Evolutionary conservation across 78 protist genomes (phyloP).

Genomic region (Pigoraptor vietnamica): DNA sequence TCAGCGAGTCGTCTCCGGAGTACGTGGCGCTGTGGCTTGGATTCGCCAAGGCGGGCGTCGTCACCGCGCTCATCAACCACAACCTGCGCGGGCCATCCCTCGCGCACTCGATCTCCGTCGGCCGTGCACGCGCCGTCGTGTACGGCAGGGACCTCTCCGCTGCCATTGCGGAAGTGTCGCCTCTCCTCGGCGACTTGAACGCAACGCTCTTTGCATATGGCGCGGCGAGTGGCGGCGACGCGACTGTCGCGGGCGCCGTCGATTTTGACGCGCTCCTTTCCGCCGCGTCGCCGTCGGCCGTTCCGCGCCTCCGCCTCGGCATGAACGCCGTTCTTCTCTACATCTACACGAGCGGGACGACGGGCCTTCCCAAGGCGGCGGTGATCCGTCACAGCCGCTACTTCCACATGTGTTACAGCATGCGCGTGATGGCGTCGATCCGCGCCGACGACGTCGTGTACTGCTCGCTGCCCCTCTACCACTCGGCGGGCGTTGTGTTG

Average conservation of each 20-base stretch:
- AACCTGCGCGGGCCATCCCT: slow-evolving; percentile 8
- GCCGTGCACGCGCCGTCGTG: not conserved
- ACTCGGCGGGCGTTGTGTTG: slow-evolving; percentile 21
- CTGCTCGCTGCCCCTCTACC: slow-evolving; percentile 38
- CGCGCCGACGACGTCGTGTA: slow-evolving; percentile 1
- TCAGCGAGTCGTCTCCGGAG: not conserved
- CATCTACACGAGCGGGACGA: slow-evolving; percentile 56
- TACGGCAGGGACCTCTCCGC: not conserved
- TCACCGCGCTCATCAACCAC: slow-evolving; percentile 15
- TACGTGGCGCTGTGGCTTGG: slow-evolving; percentile 31
- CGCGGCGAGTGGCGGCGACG: not conserved
- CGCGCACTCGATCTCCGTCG: not conserved
- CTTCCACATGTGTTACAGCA: not conserved
- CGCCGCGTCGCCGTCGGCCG: not conserved
- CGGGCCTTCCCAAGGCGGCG: slow-evolving; percentile 64
- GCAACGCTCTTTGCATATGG: not conserved
- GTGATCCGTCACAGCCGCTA: slow-evolving; percentile 25
- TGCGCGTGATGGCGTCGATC: not conserved
- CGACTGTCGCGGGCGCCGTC: not conserved
- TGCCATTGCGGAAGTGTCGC: not conserved
- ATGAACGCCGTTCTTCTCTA: not conserved
- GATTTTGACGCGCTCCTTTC: not conserved
- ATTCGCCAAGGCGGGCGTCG: slow-evolving; percentile 27
- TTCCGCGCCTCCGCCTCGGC: not conserved
- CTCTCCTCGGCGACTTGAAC: not conserved